These are phyloP conservation scores for Ascoidea rubescens DNA, from an alignment of 805 yeast genomes.

Conservation along the genomic window DNA sequence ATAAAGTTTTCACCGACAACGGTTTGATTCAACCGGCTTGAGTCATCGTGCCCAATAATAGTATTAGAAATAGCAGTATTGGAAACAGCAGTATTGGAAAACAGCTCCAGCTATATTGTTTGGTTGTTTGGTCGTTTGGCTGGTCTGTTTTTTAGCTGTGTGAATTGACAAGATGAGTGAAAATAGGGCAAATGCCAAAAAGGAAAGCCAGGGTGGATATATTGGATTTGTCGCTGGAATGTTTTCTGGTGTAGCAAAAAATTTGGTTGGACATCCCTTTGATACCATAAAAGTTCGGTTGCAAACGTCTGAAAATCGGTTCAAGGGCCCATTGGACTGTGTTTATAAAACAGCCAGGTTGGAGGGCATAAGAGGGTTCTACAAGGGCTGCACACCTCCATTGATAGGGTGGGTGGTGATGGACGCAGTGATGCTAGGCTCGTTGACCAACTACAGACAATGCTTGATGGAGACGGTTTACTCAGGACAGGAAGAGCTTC, in stretches of 20 bases:
- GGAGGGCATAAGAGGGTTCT: conserved; percentile 72
- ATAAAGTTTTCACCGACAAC: too few species aligned
- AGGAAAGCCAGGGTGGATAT: conserved; percentile 17
- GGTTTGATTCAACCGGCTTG: too few species aligned
- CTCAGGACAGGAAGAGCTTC: conserved; percentile 44
- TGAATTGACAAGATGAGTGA: not conserved
- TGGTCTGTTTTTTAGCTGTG: not conserved
- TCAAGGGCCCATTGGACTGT: conserved; percentile 76
- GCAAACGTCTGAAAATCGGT: conserved; percentile 59
- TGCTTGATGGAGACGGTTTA: conserved; percentile 52
- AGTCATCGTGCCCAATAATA: too few species aligned
- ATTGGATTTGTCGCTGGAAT: conserved; percentile 83
- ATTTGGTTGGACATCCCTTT: conserved; percentile 87
- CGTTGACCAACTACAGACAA: conserved; percentile 64
- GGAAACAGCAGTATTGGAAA: not conserved
- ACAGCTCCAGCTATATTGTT: not conserved
- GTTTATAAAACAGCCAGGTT: conserved; percentile 52
- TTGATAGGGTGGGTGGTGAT: conserved; percentile 85
- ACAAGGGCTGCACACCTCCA: conserved; percentile 89
- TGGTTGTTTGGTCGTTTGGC: not conserved
- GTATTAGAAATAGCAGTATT: too few species aligned
- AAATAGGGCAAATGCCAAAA: not conserved
- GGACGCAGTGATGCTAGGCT: conserved; percentile 88
- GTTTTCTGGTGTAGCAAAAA: conserved; percentile 76
- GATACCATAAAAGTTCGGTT: conserved; percentile 82